Conservation (phyloP, 768 basidiomycete genomes). For the Leccinum uliginosum region DNA sequence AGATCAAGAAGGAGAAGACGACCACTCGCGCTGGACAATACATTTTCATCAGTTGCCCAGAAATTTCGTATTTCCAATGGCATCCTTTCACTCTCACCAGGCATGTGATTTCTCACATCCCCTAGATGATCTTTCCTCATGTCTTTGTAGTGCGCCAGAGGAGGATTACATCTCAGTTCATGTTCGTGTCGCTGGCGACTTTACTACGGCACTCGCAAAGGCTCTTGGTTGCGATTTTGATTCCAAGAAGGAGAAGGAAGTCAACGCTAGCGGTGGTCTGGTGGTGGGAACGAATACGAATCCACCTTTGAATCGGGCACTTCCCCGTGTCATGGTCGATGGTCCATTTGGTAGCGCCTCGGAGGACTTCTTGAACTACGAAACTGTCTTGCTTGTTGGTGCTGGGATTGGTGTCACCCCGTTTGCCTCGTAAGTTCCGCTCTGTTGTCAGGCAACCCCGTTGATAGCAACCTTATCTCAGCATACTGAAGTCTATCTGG, state of each 20-base stretch:
- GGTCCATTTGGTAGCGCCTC: slow-evolving; percentile 92
- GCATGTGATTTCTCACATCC: slow-evolving; percentile 22
- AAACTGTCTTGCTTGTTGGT: slow-evolving; percentile 84
- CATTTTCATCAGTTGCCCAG: slow-evolving; percentile 88
- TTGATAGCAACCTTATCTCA: slow-evolving; percentile 24
- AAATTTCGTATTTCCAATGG: slow-evolving; percentile 94
- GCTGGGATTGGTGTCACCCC: slow-evolving; percentile 97
- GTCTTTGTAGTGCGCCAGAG: slow-evolving; percentile 68
- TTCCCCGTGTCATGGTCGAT: slow-evolving; percentile 94
- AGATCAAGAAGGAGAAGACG: slow-evolving; percentile 95
- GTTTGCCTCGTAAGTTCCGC: slow-evolving; percentile 75
- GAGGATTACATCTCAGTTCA: slow-evolving; percentile 95
- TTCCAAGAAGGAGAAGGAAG: slow-evolving; percentile 44
- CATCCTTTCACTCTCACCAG: slow-evolving; percentile 95
- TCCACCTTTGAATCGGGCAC: slow-evolving; percentile 61
- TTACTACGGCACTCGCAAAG: slow-evolving; percentile 76
- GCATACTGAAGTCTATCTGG: slow-evolving; percentile 89
- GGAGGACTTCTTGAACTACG: slow-evolving; percentile 88
- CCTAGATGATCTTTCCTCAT: not conserved
- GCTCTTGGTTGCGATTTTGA: slow-evolving; percentile 83
- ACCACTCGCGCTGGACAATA: slow-evolving; percentile 84
- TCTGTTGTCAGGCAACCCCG: not conserved
- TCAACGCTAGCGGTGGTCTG: slow-evolving; percentile 45
- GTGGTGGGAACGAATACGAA: slow-evolving; percentile 55
- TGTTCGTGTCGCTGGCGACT: slow-evolving; percentile 89